Base-by-base conservation (phyloP, 1,284 basidiomycete species). In the Trichosporon asahii region DNA sequence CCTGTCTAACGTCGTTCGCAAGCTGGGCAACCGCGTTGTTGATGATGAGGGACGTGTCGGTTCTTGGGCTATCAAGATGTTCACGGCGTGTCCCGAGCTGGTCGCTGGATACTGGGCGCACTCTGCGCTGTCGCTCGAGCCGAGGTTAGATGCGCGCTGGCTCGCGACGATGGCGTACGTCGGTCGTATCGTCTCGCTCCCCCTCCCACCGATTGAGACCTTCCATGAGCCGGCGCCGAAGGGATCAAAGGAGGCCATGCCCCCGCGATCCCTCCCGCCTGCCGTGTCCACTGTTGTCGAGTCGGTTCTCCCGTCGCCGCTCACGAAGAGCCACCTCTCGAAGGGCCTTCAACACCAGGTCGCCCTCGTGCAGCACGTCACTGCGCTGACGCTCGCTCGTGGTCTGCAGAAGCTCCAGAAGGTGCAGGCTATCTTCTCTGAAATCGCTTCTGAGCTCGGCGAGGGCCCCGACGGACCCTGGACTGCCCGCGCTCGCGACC, bases 71-170 rank as follows among this genome's bases (percentile, higher is more conserved):
- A 80, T 93, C 57, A 90, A 90, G 76, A 91, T 97, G 35, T 85
- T 94, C 25, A 76, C 84, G 1, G 89, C 91, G 0, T 95, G 92
- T 80, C 94, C 94, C 0, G 95, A 98, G 80, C 88, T 97, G 2
- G 89, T 94, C 1, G 85, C 90, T 0, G 89, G 91, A 11, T 94
- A 91, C 79, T 94, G 93, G 92, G 82, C 88, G 18, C 87, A 87
- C 37, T 90, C 88, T 3, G 88, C 88, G 0, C 84, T 94, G 25
- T 90, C 91, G 0, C 86, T 97, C 7, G 95, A 98, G 74, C 94
- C 95, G 0, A 88, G 92, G 0, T 87, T 95, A 0, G 91, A 91
- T 6, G 92, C 92, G 0, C 90, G 90, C 76, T 98, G 94, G 94
- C 89, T 97, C 35, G 89, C 90, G 1, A 95, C 94, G 67, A 89